phyloP scores from a whole-genome alignment of 2,329 filamentous ascomycete species.

The Fusarium sp. region DNA sequence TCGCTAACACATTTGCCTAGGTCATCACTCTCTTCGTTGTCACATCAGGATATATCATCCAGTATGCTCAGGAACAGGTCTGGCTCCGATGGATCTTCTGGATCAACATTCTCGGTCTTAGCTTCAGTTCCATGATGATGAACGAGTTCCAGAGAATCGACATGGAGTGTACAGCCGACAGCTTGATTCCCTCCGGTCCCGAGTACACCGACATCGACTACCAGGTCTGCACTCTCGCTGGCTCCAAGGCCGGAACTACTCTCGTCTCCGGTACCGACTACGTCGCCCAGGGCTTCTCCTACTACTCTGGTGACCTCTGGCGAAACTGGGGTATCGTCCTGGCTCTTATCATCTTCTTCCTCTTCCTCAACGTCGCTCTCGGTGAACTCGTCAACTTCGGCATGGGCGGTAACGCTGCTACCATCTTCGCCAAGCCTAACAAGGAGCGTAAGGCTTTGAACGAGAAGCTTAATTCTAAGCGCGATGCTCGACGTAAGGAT shows the following conservation, averaged over 20 bases:
- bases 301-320: conserved; percentile 76
- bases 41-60: conserved; percentile 86
- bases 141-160: conserved; percentile 82
- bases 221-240: conserved; percentile 84
- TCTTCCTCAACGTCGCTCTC: conserved; percentile 78
- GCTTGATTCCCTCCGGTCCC: conserved; percentile 76
- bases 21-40: conserved; percentile 81
- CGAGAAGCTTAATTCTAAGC: conserved; percentile 68
- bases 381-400: conserved; percentile 84
- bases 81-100: conserved; percentile 87
- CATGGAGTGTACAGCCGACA: conserved; percentile 74
- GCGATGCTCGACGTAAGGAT: conserved; percentile 63
- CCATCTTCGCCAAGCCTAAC: conserved; percentile 78
- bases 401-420: conserved; percentile 82
- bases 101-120: conserved; percentile 78
- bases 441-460: conserved; percentile 75
- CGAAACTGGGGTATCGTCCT: conserved; percentile 86
- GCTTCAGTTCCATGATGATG: conserved; percentile 83
- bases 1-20: neutral
- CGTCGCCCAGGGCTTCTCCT: conserved; percentile 74
- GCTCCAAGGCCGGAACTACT: conserved; percentile 72
- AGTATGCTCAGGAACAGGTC: conserved; percentile 77
- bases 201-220: conserved; percentile 77
- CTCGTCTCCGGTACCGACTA: conserved; percentile 75
- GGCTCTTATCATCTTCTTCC: conserved; percentile 78